Evolutionary conservation across 192 early-diverging fungal species (phyloP).

Genomic region (Backusella luteola): DNA sequence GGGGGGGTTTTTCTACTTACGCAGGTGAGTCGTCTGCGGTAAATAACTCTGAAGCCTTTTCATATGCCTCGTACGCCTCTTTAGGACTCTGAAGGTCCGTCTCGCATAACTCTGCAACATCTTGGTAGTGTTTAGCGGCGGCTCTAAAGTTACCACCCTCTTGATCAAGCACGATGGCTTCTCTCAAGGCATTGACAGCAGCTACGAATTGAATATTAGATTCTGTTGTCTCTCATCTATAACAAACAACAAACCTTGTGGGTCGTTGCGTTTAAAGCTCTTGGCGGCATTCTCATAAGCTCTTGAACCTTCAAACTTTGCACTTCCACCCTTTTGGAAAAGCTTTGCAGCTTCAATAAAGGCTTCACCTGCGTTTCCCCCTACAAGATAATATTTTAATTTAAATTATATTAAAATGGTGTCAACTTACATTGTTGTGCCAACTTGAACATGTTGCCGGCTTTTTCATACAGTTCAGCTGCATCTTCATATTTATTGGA

Average conservation of each 20-base stretch:
- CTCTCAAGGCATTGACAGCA: slow-evolving; percentile 69
- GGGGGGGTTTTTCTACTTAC: slow-evolving; percentile 43
- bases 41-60: slow-evolving; percentile 92
- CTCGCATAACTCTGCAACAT: slow-evolving; percentile 71
- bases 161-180: slow-evolving; percentile 80
- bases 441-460: slow-evolving; percentile 92
- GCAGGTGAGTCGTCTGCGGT: slow-evolving; percentile 87
- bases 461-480: slow-evolving; percentile 87
- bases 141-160: slow-evolving; percentile 83
- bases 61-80: slow-evolving; percentile 84
- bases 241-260: slow-evolving; percentile 53
- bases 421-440: slow-evolving; percentile 77
- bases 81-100: slow-evolving; percentile 80
- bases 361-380: slow-evolving; percentile 93
- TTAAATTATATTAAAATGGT: neutral
- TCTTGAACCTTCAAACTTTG: slow-evolving; percentile 84
- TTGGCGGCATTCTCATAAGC: slow-evolving; percentile 88
- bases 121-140: slow-evolving; percentile 93
- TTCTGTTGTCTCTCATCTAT: neutral
- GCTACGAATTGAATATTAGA: slow-evolving; percentile 2
- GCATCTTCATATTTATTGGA: slow-evolving; percentile 94
- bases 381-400: slow-evolving; percentile 39
- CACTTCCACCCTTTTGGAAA: slow-evolving; percentile 64
- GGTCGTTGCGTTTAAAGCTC: slow-evolving; percentile 81
- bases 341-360: slow-evolving; percentile 83